These are phyloP conservation scores for Phytophthora ohioensis DNA, from an alignment of 352 stramenopile species.

Conservation along the genomic window DNA sequence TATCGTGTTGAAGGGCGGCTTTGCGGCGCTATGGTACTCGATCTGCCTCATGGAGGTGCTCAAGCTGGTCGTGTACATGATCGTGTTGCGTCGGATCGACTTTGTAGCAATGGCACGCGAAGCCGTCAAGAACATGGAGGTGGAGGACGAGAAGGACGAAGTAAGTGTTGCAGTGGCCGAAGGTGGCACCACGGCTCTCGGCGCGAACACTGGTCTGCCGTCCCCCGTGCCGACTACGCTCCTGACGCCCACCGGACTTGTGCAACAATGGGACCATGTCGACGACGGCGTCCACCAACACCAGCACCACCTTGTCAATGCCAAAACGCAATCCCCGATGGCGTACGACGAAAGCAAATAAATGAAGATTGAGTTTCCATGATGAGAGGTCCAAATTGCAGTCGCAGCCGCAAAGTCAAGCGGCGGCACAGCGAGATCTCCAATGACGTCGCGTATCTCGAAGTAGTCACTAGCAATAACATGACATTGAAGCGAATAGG, in stretches of 20 bases:
- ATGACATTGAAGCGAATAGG: background rate
- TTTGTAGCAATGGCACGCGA: conserved; percentile 32
- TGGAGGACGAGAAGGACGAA: conserved; percentile 35
- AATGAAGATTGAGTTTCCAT: background rate
- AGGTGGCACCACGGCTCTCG: conserved; percentile 31
- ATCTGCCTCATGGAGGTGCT: conserved; percentile 44
- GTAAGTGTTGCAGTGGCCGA: conserved; percentile 32
- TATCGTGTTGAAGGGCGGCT: conserved; percentile 31
- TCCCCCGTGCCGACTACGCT: conserved; percentile 37
- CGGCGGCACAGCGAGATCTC: no score
- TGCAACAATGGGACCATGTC: conserved; percentile 37
- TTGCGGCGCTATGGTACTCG: conserved; percentile 40
- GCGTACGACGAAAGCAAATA: conserved; percentile 1
- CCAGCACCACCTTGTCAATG: conserved; percentile 1
- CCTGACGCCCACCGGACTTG: conserved; percentile 30
- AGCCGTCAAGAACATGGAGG: conserved; percentile 42
- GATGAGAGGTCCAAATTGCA: background rate
- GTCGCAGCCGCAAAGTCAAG: background rate
- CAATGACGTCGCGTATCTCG: background rate
- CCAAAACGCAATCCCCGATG: background rate
- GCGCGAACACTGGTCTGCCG: conserved; percentile 35
- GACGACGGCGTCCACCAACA: conserved; percentile 36
- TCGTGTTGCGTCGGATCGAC: conserved; percentile 36
- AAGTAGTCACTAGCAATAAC: no score
- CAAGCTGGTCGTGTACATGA: conserved; percentile 35